Conservation (phyloP, 352 stramenopile species). For the Globisporangium spiculum region DNA sequence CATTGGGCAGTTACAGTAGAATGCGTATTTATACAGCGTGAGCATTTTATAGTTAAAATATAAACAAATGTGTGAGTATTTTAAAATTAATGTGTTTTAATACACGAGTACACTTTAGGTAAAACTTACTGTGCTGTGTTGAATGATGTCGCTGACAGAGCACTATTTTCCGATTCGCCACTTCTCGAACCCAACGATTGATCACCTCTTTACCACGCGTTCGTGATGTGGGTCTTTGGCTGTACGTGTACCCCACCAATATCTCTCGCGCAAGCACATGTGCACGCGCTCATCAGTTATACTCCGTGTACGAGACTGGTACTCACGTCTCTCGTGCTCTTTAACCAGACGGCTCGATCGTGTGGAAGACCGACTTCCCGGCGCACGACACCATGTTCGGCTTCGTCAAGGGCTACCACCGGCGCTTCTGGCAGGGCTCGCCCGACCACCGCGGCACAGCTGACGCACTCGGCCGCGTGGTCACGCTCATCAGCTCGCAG, state of each 20-base stretch:
- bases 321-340: neutral
- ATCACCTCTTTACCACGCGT: neutral
- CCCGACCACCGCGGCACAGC: slow-evolving; percentile 84
- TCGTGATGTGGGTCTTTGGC: slow-evolving; percentile 11
- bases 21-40: neutral
- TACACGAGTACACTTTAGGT: neutral
- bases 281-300: neutral
- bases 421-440: slow-evolving; percentile 89
- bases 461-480: slow-evolving; percentile 75
- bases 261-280: neutral
- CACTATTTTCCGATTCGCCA: neutral
- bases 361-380: slow-evolving; percentile 36
- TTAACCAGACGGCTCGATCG: slow-evolving; percentile 27
- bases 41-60: neutral
- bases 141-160: neutral
- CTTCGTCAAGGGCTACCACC: slow-evolving; percentile 81
- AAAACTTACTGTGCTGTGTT: neutral
- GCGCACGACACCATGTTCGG: slow-evolving; percentile 31
- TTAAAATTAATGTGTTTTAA: neutral
- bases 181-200: neutral
- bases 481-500: slow-evolving; percentile 80
- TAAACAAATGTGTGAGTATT: too few relatives aligned
- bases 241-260: slow-evolving; percentile 1
- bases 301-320: neutral
- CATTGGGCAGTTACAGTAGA: neutral